A percentile compares a stretch with the other conserved stretches of the same genome.
These are phyloP conservation scores for Leersia perrieri DNA, from an alignment of 176 grass and related monocot species.

Conservation along the genomic window DNA sequence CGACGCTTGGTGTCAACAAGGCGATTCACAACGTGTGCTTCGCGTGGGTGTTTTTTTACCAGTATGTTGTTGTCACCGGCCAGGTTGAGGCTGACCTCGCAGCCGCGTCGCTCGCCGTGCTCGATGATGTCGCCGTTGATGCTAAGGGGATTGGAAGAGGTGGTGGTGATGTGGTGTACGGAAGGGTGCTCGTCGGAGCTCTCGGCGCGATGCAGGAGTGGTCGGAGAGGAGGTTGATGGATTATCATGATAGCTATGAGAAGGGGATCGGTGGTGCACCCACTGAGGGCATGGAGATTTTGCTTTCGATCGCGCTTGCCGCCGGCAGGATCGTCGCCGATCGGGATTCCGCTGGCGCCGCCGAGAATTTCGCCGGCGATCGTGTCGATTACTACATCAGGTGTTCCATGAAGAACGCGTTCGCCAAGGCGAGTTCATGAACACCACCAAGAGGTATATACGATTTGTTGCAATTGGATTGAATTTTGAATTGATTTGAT, in stretches of 20 bases:
- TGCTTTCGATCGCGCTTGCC: constrained; percentile 61
- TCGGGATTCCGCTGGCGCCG: constrained; percentile 23
- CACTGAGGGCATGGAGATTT: constrained; percentile 53
- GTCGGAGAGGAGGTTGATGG: constrained; percentile 76
- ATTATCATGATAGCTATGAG: constrained; percentile 73
- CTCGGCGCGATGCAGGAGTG: constrained; percentile 76
- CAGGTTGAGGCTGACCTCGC: constrained; percentile 79
- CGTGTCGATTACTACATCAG: constrained; percentile 76
- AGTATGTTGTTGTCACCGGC: constrained; percentile 70
- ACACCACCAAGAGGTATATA: too few species aligned
- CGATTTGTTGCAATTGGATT: neutral
- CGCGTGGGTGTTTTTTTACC: constrained; percentile 77
- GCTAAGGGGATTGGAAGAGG: constrained; percentile 46
- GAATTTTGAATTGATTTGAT: neutral
- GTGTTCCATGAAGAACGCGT: constrained; percentile 77
- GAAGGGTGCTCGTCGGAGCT: constrained; percentile 53
- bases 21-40: constrained; percentile 71
- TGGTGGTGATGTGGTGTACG: constrained; percentile 48
- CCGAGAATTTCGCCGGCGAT: constrained; percentile 25
- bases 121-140: constrained; percentile 69
- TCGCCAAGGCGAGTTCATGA: constrained; percentile 53
- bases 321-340: constrained; percentile 54
- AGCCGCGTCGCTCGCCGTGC: constrained; percentile 54
- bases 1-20: constrained; percentile 58
- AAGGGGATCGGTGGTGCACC: constrained; percentile 24